Percentiles rank a stretch among this genome's conserved stretches.
Conservation (phyloP, 345 rosid species). For the Firmiana major region DNA sequence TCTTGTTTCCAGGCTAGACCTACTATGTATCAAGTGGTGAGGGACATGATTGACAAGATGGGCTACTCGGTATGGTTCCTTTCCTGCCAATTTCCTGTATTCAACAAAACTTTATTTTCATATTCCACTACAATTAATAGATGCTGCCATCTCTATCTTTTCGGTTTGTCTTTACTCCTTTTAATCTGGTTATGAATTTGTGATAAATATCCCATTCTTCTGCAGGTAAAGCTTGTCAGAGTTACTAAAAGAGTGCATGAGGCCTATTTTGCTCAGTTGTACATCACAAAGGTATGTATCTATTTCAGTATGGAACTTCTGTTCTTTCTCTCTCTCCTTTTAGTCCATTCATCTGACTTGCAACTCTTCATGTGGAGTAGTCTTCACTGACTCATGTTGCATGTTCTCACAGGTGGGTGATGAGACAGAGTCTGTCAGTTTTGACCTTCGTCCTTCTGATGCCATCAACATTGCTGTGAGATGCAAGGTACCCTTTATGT, state of each 20-base stretch:
- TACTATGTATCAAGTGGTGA: conserved; percentile 86
- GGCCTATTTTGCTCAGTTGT: conserved; percentile 83
- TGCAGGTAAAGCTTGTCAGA: conserved; percentile 86
- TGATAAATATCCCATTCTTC: background rate
- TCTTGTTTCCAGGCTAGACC: conserved; percentile 72
- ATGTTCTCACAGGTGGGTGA: conserved; percentile 53
- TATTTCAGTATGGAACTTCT: conserved; percentile 6
- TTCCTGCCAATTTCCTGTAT: background rate
- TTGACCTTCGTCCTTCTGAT: conserved; percentile 96
- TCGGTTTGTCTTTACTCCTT: background rate
- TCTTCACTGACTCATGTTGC: conserved; percentile 13
- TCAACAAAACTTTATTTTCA: background rate
- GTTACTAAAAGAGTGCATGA: conserved; percentile 91
- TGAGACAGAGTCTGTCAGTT: conserved; percentile 56
- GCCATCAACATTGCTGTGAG: conserved; percentile 96
- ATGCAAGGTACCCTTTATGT: conserved; percentile 66
- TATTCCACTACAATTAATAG: background rate
- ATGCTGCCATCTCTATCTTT: background rate
- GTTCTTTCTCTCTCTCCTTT: background rate
- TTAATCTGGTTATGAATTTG: background rate
- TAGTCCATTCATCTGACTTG: background rate
- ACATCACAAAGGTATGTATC: conserved; percentile 64
- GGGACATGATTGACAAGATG: conserved; percentile 89
- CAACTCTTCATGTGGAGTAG: background rate
- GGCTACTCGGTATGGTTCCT: conserved; percentile 62